Evolutionary conservation across 345 rosid genomes (phyloP).

Genomic region (Euphorbia lathyris): DNA sequence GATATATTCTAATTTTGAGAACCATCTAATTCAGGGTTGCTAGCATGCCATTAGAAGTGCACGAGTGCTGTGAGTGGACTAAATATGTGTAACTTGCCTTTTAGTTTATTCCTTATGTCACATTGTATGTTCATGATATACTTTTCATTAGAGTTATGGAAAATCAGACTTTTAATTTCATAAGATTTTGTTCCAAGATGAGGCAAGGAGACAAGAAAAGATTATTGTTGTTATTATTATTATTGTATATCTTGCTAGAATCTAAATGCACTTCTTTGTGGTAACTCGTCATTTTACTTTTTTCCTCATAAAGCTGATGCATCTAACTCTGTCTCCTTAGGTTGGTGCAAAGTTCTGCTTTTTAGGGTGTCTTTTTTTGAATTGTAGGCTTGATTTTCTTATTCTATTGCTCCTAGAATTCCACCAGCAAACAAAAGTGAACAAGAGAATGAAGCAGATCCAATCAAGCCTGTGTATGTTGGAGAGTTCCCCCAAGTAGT

Average conservation of each 20-base stretch:
- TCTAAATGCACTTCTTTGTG: background rate
- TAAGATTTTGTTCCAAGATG: background rate
- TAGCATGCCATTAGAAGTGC: background rate
- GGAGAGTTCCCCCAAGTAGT: constrained; percentile 78
- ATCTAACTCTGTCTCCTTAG: background rate
- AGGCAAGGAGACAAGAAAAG: background rate
- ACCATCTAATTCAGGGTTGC: background rate
- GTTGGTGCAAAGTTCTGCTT: background rate
- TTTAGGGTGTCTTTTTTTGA: background rate
- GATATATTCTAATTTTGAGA: background rate
- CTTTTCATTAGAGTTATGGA: background rate
- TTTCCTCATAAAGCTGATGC: background rate
- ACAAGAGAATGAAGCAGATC: constrained; percentile 47
- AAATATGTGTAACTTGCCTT: background rate
- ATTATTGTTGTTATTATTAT: too few species aligned
- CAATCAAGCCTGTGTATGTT: constrained; percentile 77
- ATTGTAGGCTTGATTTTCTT: background rate
- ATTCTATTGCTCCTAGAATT: constrained; percentile 38
- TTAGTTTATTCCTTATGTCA: background rate
- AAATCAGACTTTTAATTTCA: too few species aligned
- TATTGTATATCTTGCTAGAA: background rate
- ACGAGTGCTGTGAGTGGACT: background rate
- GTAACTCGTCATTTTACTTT: background rate
- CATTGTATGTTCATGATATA: background rate
- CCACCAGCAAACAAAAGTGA: constrained; percentile 45